Evolutionary conservation across 1,284 basidiomycete genomes (phyloP).

Genomic region (Singerocomus rubriflavus): DNA sequence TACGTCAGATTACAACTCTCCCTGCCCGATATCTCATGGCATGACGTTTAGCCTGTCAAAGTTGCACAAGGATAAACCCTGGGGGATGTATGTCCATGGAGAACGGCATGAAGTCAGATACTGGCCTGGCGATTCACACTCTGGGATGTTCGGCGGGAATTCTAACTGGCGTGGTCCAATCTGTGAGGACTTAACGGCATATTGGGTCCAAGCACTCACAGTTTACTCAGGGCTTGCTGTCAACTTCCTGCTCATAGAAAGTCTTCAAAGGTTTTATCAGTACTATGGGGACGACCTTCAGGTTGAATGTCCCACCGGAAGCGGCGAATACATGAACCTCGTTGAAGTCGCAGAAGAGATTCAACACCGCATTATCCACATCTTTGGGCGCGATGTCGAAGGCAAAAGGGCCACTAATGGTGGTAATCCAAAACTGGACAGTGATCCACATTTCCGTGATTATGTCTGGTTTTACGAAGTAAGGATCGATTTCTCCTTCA

Average conservation of each 20-base stretch:
- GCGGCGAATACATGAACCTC: conserved; percentile 94
- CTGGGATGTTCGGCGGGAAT: conserved; percentile 98
- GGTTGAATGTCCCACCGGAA: conserved; percentile 94
- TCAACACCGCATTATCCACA: conserved; percentile 95
- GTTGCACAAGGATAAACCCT: conserved; percentile 88
- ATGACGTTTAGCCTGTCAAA: conserved; percentile 66
- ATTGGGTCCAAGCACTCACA: background rate
- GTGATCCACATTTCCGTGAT: conserved; percentile 95
- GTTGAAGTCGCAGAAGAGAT: conserved; percentile 94
- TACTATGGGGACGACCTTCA: conserved; percentile 89
- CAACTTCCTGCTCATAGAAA: conserved; percentile 93
- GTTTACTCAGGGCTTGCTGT: conserved; percentile 73
- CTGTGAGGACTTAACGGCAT: conserved; percentile 45
- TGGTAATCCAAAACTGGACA: conserved; percentile 82
- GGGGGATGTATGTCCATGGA: conserved; percentile 92
- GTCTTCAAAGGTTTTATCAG: conserved; percentile 94
- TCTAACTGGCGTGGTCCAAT: conserved; percentile 93
- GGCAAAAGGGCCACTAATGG: conserved; percentile 91
- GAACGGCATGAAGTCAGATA: conserved; percentile 91
- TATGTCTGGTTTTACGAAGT: conserved; percentile 96
- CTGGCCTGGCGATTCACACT: conserved; percentile 96
- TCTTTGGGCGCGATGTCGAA: conserved; percentile 87
- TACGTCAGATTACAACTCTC: conserved; percentile 29
- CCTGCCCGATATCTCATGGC: conserved; percentile 2
- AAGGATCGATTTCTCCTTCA: background rate